These are phyloP conservation scores for Dryas octopetala DNA, from an alignment of 306 rosid genomes.

Conservation along the genomic window DNA sequence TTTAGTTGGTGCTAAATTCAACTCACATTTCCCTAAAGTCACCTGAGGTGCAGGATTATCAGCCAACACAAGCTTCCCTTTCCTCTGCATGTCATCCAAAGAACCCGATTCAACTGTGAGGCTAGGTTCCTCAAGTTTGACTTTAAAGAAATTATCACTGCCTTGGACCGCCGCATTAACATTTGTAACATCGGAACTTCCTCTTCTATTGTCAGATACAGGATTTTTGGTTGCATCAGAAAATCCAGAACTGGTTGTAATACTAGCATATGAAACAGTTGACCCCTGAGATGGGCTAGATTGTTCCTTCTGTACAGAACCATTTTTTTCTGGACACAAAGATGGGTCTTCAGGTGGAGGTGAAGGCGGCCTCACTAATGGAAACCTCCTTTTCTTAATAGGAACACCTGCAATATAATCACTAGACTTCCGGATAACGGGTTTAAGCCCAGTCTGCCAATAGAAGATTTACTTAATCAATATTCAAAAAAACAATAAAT, in stretches of 20 bases:
- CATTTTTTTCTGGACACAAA: slow-evolving; percentile 38
- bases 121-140: slow-evolving; percentile 49
- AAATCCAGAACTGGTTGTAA: slow-evolving; percentile 44
- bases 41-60: slow-evolving; percentile 31
- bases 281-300: slow-evolving; percentile 53
- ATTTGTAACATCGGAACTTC: slow-evolving; percentile 34
- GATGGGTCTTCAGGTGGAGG: slow-evolving; percentile 58
- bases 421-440: slow-evolving; percentile 58
- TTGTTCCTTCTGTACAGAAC: slow-evolving; percentile 35
- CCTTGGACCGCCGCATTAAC: slow-evolving; percentile 34
- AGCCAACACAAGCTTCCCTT: slow-evolving; percentile 35
- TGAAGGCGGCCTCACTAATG: slow-evolving; percentile 49
- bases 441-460: slow-evolving; percentile 85
- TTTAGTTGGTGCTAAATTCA: slow-evolving; percentile 46
- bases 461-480: slow-evolving; percentile 68
- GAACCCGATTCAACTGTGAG: slow-evolving; percentile 25
- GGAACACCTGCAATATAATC: slow-evolving; percentile 89
- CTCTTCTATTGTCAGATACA: slow-evolving; percentile 44
- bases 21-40: slow-evolving; percentile 40
- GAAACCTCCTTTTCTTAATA: slow-evolving; percentile 91
- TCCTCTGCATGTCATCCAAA: slow-evolving; percentile 36
- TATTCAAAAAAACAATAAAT: slow-evolving; percentile 45
- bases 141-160: slow-evolving; percentile 24
- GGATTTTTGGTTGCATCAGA: slow-evolving; percentile 39
- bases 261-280: slow-evolving; percentile 45